Evolutionary conservation across 2,329 filamentous ascomycete genomes (phyloP).

Genomic region (Stachybotrys chlorohalonatus): DNA sequence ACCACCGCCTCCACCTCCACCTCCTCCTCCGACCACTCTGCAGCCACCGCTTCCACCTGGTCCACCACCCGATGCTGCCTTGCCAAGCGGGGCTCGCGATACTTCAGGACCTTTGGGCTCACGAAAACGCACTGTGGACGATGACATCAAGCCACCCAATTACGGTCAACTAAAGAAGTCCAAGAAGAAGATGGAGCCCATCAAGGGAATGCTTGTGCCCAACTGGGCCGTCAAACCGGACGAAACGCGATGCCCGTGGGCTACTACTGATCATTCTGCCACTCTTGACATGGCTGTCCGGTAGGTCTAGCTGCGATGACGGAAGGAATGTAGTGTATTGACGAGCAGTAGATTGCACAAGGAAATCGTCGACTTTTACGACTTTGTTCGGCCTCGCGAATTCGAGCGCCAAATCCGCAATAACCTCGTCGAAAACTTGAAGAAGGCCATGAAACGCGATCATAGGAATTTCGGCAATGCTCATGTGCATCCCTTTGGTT

Average conservation of each 20-base stretch:
- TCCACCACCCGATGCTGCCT: conserved; percentile 5
- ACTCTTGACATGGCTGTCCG: conserved; percentile 45
- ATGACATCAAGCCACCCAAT: conserved; percentile 52
- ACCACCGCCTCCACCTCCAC: conserved; percentile 7
- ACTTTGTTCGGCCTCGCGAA: conserved; percentile 66
- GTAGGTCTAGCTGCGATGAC: conserved; percentile 28
- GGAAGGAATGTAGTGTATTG: neutral
- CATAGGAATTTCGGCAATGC: conserved; percentile 45
- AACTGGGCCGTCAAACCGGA: conserved; percentile 39
- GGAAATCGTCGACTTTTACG: conserved; percentile 82
- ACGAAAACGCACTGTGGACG: conserved; percentile 67
- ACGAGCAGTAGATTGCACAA: conserved; percentile 60
- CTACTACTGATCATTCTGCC: conserved; percentile 41
- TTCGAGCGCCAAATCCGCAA: conserved; percentile 71
- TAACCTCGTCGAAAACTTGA: conserved; percentile 62
- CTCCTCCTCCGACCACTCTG: conserved; percentile 10
- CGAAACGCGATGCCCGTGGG: conserved; percentile 54
- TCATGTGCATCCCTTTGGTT: conserved; percentile 74
- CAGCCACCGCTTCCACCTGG: conserved; percentile 11
- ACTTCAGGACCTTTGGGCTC: conserved; percentile 42
- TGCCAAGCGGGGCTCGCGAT: conserved; percentile 14
- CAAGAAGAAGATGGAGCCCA: conserved; percentile 37
- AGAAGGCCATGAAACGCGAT: conserved; percentile 44
- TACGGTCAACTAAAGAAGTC: conserved; percentile 38
- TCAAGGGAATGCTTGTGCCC: conserved; percentile 38